Evolutionary conservation across 331 rosid genomes (phyloP).

Genomic region (Erythrophleum ivorense): DNA sequence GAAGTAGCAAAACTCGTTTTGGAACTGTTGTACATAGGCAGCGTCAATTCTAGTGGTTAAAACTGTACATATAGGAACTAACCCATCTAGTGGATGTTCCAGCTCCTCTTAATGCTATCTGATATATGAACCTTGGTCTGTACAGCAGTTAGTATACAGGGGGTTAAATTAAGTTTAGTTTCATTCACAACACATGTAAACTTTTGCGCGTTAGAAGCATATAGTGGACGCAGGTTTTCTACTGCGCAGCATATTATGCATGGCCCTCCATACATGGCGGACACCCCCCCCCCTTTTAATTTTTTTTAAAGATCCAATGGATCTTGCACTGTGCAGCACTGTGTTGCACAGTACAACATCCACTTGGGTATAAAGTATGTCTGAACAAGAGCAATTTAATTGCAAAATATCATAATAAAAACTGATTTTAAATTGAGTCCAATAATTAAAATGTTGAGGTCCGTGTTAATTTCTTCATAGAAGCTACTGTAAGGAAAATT

Average conservation of each 20-base stretch:
- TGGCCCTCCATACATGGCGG: too few species aligned
- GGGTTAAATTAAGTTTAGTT: constrained; percentile 25
- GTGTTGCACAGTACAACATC: too few species aligned
- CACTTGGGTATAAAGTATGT: background rate
- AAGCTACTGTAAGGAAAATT: background rate
- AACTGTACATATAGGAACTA: constrained; percentile 50
- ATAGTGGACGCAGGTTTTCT: background rate
- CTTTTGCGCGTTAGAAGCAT: background rate
- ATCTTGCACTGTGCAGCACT: too few species aligned
- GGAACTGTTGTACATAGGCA: constrained; percentile 58
- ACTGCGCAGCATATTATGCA: too few species aligned
- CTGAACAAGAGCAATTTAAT: background rate
- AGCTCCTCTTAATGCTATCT: constrained; percentile 8
- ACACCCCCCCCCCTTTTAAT: too few species aligned
- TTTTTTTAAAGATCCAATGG: too few species aligned
- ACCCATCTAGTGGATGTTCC: constrained; percentile 21
- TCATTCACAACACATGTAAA: background rate
- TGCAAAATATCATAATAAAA: background rate
- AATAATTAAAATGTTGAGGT: background rate
- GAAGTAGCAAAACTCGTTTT: constrained; percentile 52
- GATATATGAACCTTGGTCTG: constrained; percentile 36
- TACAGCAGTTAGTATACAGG: constrained; percentile 30
- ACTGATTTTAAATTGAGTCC: background rate
- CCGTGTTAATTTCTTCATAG: background rate
- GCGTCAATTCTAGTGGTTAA: constrained; percentile 40